Percentiles rank a stretch among this genome's conserved stretches.
Evolutionary conservation across 352 stramenopile species (phyloP).

Genomic region (Aphanomyces astaci): DNA sequence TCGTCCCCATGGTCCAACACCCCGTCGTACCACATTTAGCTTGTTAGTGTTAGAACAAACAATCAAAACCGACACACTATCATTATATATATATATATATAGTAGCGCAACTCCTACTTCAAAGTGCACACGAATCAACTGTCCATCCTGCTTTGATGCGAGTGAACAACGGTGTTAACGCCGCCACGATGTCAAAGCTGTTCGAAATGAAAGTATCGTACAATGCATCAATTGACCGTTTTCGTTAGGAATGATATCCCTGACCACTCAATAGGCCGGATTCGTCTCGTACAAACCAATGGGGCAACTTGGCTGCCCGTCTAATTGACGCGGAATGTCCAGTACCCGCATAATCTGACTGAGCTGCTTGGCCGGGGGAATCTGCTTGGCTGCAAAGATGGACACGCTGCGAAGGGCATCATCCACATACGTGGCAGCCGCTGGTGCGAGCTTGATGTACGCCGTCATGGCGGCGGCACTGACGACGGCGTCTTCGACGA

Average conservation of each 20-base stretch:
- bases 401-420: conserved; percentile 13
- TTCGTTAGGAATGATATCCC: no score
- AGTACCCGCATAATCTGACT: not conserved
- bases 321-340: not conserved
- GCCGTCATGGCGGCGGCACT: not conserved
- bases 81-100: no score
- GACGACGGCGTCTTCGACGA: conserved; percentile 26
- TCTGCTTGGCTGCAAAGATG: conserved; percentile 13
- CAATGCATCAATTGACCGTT: no score
- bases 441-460: conserved; percentile 7
- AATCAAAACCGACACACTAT: no score
- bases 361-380: conserved; percentile 13
- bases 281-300: not conserved
- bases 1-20: not conserved
- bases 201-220: no score
- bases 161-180: no score
- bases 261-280: no score
- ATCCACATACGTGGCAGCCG: not conserved
- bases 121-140: no score
- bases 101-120: no score
- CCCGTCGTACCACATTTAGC: not conserved
- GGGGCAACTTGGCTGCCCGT: conserved; percentile 2
- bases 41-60: no score
- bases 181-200: no score
- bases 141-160: no score